Evolutionary conservation across 768 basidiomycete species (phyloP), one percentile per base, ranked within the genome.

Genomic region (Leccinum subtestaceum): DNA sequence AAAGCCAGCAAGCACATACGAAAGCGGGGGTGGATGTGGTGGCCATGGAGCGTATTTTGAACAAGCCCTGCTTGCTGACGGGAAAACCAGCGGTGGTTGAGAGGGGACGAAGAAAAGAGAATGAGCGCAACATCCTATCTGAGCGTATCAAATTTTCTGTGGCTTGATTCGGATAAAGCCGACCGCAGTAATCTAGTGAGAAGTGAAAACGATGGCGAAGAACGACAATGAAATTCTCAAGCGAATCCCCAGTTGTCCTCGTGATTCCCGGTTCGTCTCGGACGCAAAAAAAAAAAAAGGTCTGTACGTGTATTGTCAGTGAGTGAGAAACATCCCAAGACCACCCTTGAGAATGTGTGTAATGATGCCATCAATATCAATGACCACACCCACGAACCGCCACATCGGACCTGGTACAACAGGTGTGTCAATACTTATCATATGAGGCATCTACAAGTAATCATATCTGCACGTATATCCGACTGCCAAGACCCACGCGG

Each of bases 21-120:
- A 84, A 90, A 60, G 81, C 81, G 7, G 85, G 84, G 25, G 84
- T 88, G 67, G 69, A 75, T 45, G 76, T 67, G 21, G 82, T 80
- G 64, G 87, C 83, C 87, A 89, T 89, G 68, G 76, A 77, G 67
- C 82, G 77, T 57, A 66, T 56, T 60, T 59, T 65, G 43, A 50
- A 34, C 23, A 48, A 4, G 51, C 46, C 31, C 17, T 53, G 59
- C 23, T 53, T 64, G 52, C 52, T 57, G 63, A 74, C 57, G 53
- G 72, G 73, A 57, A 63, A 64, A 51, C 62, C 51, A 27, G 63
- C 45, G 32, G 67, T 55, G 55, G 70, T 64, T 5, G 70, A 29
- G 47, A 60, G 25, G 11, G 64, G 62, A 70, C 68, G 70, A 60
- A 66, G 59, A 53, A 76, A 63, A 52, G 58, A 68, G 51, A 69